Evolutionary conservation across 169 alveolate species (phyloP).

Genomic region (Pseudocohnilembus persalinus): DNA sequence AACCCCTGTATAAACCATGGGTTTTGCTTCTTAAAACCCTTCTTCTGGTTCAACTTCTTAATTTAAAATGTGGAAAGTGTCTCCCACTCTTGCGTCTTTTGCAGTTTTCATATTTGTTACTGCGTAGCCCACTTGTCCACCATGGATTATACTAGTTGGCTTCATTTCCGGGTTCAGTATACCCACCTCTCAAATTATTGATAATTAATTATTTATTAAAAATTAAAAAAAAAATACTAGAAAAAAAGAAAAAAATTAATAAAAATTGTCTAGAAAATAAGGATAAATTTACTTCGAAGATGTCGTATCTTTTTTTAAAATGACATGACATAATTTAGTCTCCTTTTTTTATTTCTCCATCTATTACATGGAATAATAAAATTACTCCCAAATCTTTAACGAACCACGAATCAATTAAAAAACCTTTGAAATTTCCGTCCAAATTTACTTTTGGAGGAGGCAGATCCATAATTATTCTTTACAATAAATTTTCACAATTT

Average conservation of each 20-base stretch:
- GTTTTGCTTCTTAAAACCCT: constrained; percentile 78
- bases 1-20: constrained; percentile 91
- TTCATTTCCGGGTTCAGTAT: constrained; percentile 64
- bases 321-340: constrained; percentile 49
- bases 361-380: constrained; percentile 72
- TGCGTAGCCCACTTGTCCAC: constrained; percentile 78
- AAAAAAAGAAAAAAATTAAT: background rate
- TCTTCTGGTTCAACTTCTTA: constrained; percentile 48
- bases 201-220: no score
- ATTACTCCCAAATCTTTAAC: constrained; percentile 91
- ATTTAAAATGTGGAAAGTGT: constrained; percentile 56
- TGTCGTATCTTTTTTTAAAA: constrained; percentile 53
- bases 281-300: constrained; percentile 62
- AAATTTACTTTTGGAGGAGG: constrained; percentile 83
- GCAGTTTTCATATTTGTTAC: constrained; percentile 77
- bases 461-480: constrained; percentile 71
- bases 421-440: constrained; percentile 82
- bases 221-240: no score
- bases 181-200: constrained; percentile 21
- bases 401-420: constrained; percentile 91
- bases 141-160: constrained; percentile 25
- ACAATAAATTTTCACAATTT: constrained; percentile 81
- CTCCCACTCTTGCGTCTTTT: constrained; percentile 85
- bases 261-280: background rate
- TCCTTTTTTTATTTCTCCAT: constrained; percentile 40